Percentiles rank a stretch among this genome's conserved stretches.
Conservation (phyloP, 768 basidiomycete genomes). For the Mrakia blollopis region DNA sequence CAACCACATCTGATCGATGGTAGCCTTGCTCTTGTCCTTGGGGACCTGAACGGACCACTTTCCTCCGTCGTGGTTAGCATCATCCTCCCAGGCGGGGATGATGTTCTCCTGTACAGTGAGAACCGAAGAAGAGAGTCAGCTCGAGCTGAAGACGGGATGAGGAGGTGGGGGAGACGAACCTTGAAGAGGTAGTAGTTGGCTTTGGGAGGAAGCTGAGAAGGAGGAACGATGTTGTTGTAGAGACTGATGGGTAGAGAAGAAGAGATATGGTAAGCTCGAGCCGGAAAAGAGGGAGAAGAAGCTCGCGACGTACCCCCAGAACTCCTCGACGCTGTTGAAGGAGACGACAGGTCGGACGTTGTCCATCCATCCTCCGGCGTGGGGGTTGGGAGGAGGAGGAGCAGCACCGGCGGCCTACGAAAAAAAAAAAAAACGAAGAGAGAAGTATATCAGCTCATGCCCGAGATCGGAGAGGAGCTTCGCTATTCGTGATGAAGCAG, state of each 20-base stretch:
- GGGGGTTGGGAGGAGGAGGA: conserved; percentile 35
- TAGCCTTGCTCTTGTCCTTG: conserved; percentile 77
- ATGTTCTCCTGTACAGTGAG: conserved; percentile 63
- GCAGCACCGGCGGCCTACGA: conserved; percentile 50
- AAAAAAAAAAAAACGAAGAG: conserved; percentile 41
- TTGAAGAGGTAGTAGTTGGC: conserved; percentile 99
- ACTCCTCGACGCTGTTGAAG: conserved; percentile 96
- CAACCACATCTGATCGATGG: conserved; percentile 95
- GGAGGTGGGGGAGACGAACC: conserved; percentile 49
- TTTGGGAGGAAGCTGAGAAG: conserved; percentile 85
- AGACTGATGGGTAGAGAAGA: conserved; percentile 50
- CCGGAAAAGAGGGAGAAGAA: not conserved
- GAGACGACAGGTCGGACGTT: conserved; percentile 94
- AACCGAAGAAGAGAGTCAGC: not conserved
- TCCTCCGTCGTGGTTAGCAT: conserved; percentile 92
- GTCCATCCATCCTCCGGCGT: conserved; percentile 82
- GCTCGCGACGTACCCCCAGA: conserved; percentile 78
- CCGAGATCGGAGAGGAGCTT: not conserved
- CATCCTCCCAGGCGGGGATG: conserved; percentile 96
- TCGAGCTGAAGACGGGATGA: conserved; percentile 7
- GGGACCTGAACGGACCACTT: conserved; percentile 99
- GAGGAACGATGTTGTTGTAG: conserved; percentile 96
- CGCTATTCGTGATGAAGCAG: not conserved
- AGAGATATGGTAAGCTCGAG: conserved; percentile 10
- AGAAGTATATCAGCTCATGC: too few relatives aligned